Base-by-base conservation (phyloP, 495 filamentous ascomycete species). In the Penicillium longicatenatum region DNA sequence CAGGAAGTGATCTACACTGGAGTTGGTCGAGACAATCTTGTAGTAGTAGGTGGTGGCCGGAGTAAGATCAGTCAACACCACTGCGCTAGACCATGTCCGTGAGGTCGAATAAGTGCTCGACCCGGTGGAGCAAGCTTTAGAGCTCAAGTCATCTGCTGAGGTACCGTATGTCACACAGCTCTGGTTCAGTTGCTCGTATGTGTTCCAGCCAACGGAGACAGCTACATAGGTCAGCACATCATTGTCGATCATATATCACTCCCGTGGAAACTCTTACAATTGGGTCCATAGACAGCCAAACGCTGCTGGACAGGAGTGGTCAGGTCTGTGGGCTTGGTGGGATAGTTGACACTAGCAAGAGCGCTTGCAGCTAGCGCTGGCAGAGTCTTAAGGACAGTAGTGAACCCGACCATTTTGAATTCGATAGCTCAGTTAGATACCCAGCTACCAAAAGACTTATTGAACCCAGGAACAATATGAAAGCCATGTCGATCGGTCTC, bases 221-320 rank as follows among this genome's bases (percentile, higher is more conserved):
- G 80, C 82, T 86, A 55, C 9, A 37, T 8, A 35, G 2, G 5
- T 44, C 31, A 45, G 52, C 37, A 35, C 12, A 39, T 17, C 14
- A 2, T n/a, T 4, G n/a, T 39, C 37, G 17, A n/a, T 4, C 3
- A n/a, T 4, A 39, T n/a, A 11, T 54, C 2, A 29, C 2, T 31
- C 10, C 44, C 7, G 19, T 44, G 47, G 50, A 30, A 8, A n/a
- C 8, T 22, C 76, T 75, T 61, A 85, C 83, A 65, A 57, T 78
- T 80, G 0, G 80, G 76, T 7, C 79, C 80, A 51, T 80, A 79
- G n/a, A 84, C 74, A 35, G 82, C 78, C 52, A 86, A 66, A 5
- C 83, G 80, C 60, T 84, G 83, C 64, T 85, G 83, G 12, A 75
- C 67, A 2, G 83, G 83, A 2, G 82, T 86, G 10, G 82, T 82